Base-by-base conservation (phyloP, 2,329 filamentous ascomycete species). In the Fusarium concolor region DNA sequence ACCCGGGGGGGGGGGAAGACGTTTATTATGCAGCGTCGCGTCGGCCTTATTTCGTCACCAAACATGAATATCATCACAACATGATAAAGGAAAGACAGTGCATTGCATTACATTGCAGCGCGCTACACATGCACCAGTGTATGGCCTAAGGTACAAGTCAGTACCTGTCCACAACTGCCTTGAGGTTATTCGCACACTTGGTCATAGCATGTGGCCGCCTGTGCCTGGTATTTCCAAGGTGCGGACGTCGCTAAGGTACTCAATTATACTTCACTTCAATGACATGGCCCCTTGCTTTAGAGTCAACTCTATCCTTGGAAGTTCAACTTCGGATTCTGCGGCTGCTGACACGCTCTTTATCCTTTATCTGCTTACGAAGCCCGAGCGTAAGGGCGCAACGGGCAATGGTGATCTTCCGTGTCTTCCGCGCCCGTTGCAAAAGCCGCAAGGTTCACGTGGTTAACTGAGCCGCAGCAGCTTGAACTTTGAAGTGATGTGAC, bases 391-490 rank as follows among this genome's bases (percentile, higher is more conserved):
- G 52, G 26, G 28, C 28, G 26, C 45, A 14, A 33, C 56, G 22
- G 51, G 35, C 41, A 35, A 29, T 38, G 60, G 26, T 42, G 41
- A 64, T 64, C 61, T 59, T 64, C 45, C 33, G 52, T 45, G 52
- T 62, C 31, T 53, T 56, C 59, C 57, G 37, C 35, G 41, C 45
- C 29, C 33, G 26, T 26, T 26, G 26, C 26, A 9, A 26, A 9
- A 8, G 5, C 26, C 8, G 18, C 50, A 59, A 41, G 43, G 28
- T 38, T 28, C 39, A 15, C 35, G 22, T 26, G 26, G 18, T 45
- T 26, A 53, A 42, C 43, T 29, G 42, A 56, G 56, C 56, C 33
- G 51, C 56, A 59, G n/a, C 39, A 45, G 24, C 29, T 55, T 31
- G 24, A 43, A 44, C 33, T 35, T n/a, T 17, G 18, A 17, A 33